Evolutionary conservation across 1,284 basidiomycete species (phyloP), one percentile per base, ranked within the genome.

Genomic region (Apiotrichum sp.): DNA sequence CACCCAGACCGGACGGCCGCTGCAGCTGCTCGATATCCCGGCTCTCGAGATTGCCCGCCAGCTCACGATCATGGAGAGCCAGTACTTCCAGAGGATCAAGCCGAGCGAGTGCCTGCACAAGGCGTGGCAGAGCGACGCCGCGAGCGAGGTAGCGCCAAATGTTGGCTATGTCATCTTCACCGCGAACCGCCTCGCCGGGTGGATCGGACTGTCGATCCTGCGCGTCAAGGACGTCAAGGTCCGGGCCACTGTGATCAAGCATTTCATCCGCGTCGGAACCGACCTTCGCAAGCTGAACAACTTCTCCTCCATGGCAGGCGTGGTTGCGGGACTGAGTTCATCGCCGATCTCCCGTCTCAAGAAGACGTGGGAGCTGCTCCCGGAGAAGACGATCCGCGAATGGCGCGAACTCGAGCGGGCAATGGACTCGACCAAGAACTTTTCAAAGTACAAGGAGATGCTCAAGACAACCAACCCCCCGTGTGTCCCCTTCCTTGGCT

Each of bases 401-500:
- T 77, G 80, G 49, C 72, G 76, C 41, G 83, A 83, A 64, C 82
- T 95, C 78, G 90, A 95, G 72, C 83, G 83, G 74, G 87, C 87
- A 13, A 86, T 96, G 64, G 89, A 93, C 72, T 86, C 86, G 51
- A 87, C 85, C 66, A 91, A 90, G 78, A 98, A 98, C 69, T 98
- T 96, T 78, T 86, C 84, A 35, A 89, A 87, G 66, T 98, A 98
- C 76, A 86, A 91, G 52, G 85, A 88, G 59, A 83, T 86, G 53
- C 83, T 99, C 67, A 86, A 88, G 47, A 84, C 82, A 46, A 86
- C 96, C 58, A 85, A 88, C 41, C 92, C 93, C 0, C 95, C 96
- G 49, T 97, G 93, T 74, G 93, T 98, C 0, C 96, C 96, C 5
- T 99, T 98, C 78, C 87, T 99, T 52, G 95, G 95, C 65, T 89